These are phyloP conservation scores for Fusarium nygamai DNA, from an alignment of 2,329 filamentous ascomycete species.

Conservation along the genomic window DNA sequence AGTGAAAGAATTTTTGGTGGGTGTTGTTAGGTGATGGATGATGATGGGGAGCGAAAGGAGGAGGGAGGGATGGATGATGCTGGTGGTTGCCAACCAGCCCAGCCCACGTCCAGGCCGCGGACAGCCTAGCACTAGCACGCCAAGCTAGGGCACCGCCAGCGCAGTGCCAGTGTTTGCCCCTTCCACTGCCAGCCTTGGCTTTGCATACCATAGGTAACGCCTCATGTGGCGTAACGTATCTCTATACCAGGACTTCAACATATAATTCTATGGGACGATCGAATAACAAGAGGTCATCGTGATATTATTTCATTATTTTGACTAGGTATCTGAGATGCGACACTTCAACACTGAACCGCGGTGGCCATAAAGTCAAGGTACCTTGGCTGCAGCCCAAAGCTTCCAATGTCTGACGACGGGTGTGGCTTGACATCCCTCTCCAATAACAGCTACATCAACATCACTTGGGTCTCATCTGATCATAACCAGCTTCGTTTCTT, in stretches of 20 bases:
- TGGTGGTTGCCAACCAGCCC: conserved; percentile 27
- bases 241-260: not conserved
- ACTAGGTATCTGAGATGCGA: too few species aligned
- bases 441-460: not conserved
- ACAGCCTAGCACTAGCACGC: conserved; percentile 1
- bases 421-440: conserved; percentile 13
- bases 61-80: conserved; percentile 31
- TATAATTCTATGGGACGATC: not conserved
- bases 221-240: conserved; percentile 30
- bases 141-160: conserved; percentile 8
- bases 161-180: conserved; percentile 14
- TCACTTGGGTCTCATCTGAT: conserved; percentile 1
- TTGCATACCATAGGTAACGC: conserved; percentile 29
- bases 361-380: conserved; percentile 13
- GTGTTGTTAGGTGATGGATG: conserved; percentile 37
- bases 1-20: conserved; percentile 34
- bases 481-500: not conserved
- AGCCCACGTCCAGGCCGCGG: not conserved
- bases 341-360: not conserved
- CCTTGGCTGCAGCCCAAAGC: conserved; percentile 5
- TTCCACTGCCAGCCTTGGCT: conserved; percentile 21
- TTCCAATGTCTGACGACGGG: conserved; percentile 13
- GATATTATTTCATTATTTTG: too few species aligned
- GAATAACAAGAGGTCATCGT: not conserved
- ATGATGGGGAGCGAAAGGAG: conserved; percentile 36